Base-by-base conservation (phyloP, 148 eudicot genomes). In the Nepenthes mirabilis region DNA sequence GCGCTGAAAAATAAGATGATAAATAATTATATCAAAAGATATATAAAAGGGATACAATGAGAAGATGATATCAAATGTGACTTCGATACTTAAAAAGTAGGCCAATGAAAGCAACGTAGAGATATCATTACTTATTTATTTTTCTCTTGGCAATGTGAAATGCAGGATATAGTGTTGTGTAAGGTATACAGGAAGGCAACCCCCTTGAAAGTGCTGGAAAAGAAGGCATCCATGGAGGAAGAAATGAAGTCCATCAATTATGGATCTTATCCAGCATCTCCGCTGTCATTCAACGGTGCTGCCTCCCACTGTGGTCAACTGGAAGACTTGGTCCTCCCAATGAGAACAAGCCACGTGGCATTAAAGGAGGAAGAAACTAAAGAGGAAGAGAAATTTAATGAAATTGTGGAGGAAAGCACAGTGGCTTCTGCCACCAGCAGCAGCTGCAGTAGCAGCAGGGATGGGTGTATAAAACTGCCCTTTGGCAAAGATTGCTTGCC, bases 181-280 rank as follows among this genome's bases (percentile, higher is more conserved):
- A 91, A 91, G 70, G 77, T 91, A 72, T 91, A 91, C 64, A 83
- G 85, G 57, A 91, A 91, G 77, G 97, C 97, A 47, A 91, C 90
- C 11, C 85, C 97, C 4, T 50, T 88, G 73, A 91, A 83, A 60
- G 93, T 78, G 55, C 69, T 91, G 68, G 97, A 91, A 65, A 80
- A 81, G 58, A 79, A 84, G 79, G 96, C 90, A 54, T 82, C 87
- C 61, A 71, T 73, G 71, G 81, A 79, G 35, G 95, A 87, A 68
- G 88, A 73, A 52, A 40, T 40, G 45, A 40, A 40, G 0, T 40
- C 45, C 4, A 3, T 40, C 45, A 34, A 47, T 53, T 43, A 61
- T 37, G 13, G 13, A 11, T 58, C 68, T 32, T 72, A 68, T 57
- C 66, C 85, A 10, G 47, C 82, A 54, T 81, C 84, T 14, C 78